Evolutionary conservation across 2,329 filamentous ascomycete species (phyloP).

Genomic region (Lachnellula cervina): DNA sequence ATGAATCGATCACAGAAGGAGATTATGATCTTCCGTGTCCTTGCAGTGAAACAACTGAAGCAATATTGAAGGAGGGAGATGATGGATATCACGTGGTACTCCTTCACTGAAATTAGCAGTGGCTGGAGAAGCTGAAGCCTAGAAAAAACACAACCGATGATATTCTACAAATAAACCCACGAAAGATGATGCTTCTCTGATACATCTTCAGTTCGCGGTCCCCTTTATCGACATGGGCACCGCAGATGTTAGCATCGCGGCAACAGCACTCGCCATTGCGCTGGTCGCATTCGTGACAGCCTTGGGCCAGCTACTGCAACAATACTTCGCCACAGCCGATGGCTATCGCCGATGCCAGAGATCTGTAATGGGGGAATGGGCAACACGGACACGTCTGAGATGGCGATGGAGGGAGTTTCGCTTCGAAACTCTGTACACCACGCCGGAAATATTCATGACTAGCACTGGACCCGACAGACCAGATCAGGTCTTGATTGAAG

Average conservation of each 20-base stretch:
- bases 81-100: no score
- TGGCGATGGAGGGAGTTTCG: slow-evolving; percentile 25
- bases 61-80: no score
- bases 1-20: no score
- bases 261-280: slow-evolving; percentile 26
- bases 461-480: not conserved
- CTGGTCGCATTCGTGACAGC: slow-evolving; percentile 27
- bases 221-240: not conserved
- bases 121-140: no score
- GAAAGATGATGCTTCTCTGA: not conserved
- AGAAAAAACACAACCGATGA: no score
- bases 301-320: slow-evolving; percentile 25
- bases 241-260: slow-evolving; percentile 7
- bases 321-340: slow-evolving; percentile 30
- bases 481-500: not conserved
- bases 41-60: no score
- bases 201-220: not conserved
- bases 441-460: not conserved
- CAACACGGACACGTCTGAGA: slow-evolving; percentile 15
- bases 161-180: no score
- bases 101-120: no score
- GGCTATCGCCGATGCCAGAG: slow-evolving; percentile 27
- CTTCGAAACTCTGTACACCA: not conserved
- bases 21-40: no score
- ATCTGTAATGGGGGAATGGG: slow-evolving; percentile 29